Percentiles rank a stretch among this genome's conserved stretches.
phyloP scores from a whole-genome alignment of 2,329 filamentous ascomycete species.

The Pseudocercospora cruenta region DNA sequence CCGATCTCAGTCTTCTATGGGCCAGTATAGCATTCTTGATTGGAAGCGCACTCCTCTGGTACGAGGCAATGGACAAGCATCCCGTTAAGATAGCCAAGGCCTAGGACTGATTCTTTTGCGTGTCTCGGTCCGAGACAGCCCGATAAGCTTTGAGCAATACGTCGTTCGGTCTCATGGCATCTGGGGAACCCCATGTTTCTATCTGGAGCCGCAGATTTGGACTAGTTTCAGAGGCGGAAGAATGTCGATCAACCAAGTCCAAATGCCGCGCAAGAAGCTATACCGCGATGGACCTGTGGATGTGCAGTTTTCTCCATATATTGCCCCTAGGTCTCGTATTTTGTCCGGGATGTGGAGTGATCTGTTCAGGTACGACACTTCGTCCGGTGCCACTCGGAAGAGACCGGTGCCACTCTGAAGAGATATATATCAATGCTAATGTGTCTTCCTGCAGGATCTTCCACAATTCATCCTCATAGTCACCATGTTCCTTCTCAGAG shows the following conservation, averaged over 20 bases:
- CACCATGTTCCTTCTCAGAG: slow-evolving; percentile 7
- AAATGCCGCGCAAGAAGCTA: not conserved
- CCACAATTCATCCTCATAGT: not conserved
- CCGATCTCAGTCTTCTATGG: slow-evolving; percentile 30
- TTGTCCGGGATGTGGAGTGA: slow-evolving; percentile 10
- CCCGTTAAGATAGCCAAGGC: slow-evolving; percentile 14
- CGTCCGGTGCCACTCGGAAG: not conserved
- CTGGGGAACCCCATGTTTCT: not conserved
- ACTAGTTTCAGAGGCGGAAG: not conserved
- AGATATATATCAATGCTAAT: not conserved
- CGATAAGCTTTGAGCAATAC: not conserved
- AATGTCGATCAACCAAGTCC: not conserved
- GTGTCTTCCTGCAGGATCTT: not conserved
- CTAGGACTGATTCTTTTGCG: not conserved
- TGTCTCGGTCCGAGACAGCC: slow-evolving; percentile 3
- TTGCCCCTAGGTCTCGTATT: slow-evolving; percentile 9
- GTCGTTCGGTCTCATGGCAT: not conserved
- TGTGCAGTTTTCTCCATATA: not conserved
- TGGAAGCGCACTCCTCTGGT: slow-evolving; percentile 35
- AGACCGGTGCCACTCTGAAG: not conserved
- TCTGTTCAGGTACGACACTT: not conserved
- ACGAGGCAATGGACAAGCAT: slow-evolving; percentile 31
- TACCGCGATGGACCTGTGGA: not conserved
- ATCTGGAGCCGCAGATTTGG: not conserved
- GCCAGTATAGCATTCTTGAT: slow-evolving; percentile 38